phyloP scores from a whole-genome alignment of 148 eudicot species.

The Chenopodium berlandieri region DNA sequence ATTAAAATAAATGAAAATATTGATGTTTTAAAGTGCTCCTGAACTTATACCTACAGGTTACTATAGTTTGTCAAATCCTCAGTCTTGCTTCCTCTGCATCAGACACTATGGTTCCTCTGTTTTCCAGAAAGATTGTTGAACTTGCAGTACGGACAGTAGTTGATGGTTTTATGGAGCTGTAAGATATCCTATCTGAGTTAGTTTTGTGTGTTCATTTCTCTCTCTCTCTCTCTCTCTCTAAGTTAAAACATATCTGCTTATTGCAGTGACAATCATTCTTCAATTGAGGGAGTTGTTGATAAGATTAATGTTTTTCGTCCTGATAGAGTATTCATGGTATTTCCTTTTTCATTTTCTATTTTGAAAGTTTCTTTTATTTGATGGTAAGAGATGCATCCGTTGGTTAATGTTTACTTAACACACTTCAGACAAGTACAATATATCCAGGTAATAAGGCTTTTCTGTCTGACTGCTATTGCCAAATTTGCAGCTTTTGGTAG shows the following conservation, averaged over 20 bases:
- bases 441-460: conserved; percentile 8
- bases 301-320: conserved; percentile 88
- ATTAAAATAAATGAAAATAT: neutral
- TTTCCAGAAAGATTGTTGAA: conserved; percentile 55
- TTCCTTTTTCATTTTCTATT: neutral
- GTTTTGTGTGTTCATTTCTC: conserved; percentile 8
- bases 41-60: conserved; percentile 52
- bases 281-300: conserved; percentile 59
- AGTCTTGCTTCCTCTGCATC: conserved; percentile 65
- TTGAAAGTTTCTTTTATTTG: neutral
- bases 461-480: conserved; percentile 6
- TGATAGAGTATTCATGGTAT: conserved; percentile 93
- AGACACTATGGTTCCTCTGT: conserved; percentile 65
- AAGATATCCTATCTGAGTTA: conserved; percentile 22
- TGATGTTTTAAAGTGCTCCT: neutral
- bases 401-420: neutral
- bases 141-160: conserved; percentile 78
- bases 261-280: conserved; percentile 56
- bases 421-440: neutral
- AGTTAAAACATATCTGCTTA: conserved; percentile 9
- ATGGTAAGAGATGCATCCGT: neutral
- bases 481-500: conserved; percentile 69
- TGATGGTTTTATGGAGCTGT: conserved; percentile 92
- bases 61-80: conserved; percentile 72
- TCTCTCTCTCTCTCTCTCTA: conserved; percentile 6